Evolutionary conservation across 1,139 yeast species (phyloP).

Genomic region (Maudiozyma humilis): DNA sequence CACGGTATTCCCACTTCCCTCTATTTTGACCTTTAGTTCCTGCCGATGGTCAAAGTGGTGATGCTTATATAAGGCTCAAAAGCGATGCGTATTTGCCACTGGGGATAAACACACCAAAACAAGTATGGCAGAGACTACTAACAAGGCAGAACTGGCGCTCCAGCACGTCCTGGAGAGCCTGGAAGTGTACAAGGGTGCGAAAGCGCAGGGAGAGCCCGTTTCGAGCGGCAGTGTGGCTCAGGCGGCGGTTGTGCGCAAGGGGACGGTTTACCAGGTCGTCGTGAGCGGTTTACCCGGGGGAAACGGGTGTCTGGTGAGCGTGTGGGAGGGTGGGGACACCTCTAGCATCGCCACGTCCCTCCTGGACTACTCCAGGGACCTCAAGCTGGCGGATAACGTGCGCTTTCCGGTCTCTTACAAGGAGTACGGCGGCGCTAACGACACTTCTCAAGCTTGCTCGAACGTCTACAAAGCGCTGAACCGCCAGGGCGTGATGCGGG

Average conservation of each 20-base stretch:
- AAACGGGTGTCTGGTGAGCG: conserved; percentile 4
- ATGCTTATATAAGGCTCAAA: too few species aligned
- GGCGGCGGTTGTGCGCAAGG: not conserved
- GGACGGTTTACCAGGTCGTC: not conserved
- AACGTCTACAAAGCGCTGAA: not conserved
- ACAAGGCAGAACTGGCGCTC: not conserved
- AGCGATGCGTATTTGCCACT: too few species aligned
- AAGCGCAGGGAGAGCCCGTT: not conserved
- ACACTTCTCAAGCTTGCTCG: not conserved
- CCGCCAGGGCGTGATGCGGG: not conserved
- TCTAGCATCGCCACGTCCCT: not conserved
- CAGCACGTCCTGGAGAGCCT: not conserved
- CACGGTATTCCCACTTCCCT: too few species aligned
- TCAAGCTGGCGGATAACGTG: not conserved
- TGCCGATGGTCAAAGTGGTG: too few species aligned
- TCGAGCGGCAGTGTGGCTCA: not conserved
- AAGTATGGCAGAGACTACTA: not conserved
- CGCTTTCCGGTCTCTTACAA: conserved; percentile 5
- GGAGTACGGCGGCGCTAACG: not conserved
- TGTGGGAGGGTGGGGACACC: conserved; percentile 1
- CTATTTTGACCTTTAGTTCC: too few species aligned
- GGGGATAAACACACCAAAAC: not conserved
- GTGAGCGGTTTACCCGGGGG: not conserved
- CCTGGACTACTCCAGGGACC: conserved; percentile 2
- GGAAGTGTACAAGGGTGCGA: not conserved